Evolutionary conservation across 495 filamentous ascomycete genomes (phyloP), one percentile per base, ranked within the genome.

Genomic region (Amphirosellinia nigrospora): DNA sequence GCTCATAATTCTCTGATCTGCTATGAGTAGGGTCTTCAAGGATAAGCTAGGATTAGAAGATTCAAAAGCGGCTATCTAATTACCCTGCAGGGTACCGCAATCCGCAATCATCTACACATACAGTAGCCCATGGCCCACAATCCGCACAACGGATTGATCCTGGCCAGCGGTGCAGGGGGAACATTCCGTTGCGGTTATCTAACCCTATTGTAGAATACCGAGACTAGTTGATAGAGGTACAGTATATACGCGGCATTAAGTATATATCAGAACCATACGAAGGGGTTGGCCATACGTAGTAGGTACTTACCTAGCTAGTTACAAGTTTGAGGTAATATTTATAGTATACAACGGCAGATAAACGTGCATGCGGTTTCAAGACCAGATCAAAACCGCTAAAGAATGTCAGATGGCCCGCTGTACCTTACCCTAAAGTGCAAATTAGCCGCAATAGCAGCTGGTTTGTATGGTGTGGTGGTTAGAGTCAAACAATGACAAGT

Each of bases 121-220:
- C 43, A 46, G 43, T 34, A 36, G 43, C 32, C 21, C 10, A 45
- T 64, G 43, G 28, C 23, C 62, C 62, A 53, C 46, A 67, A 56
- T 56, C 46, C 64, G 59, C 52, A 52, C 34, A 67, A 19, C 64
- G 53, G 52, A 59, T 67, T 34, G 52, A 67, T 46, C 64, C 64
- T 55, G 13, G 64, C 30, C 50, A 59, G 26, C 64, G 26, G 32
- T 26, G 38, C 50, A 59, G 50, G 64, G 64, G 30, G 50, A 10
- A 56, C 32, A 39, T 67, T 46, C 41, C 64, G 48, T 28, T 41
- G 64, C 36, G 34, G 64, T 67, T 59, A 28, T 48, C 38, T 53
- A 43, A 58, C 41, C 50, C 64, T 58, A 67, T 56, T 45, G 52
- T 30, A 46, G 36, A 9, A 67, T 58, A 67, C 53, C 50, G 36